Conservation (phyloP, 176 grass and related monocot genomes). For the Phyllostachys edulis region DNA sequence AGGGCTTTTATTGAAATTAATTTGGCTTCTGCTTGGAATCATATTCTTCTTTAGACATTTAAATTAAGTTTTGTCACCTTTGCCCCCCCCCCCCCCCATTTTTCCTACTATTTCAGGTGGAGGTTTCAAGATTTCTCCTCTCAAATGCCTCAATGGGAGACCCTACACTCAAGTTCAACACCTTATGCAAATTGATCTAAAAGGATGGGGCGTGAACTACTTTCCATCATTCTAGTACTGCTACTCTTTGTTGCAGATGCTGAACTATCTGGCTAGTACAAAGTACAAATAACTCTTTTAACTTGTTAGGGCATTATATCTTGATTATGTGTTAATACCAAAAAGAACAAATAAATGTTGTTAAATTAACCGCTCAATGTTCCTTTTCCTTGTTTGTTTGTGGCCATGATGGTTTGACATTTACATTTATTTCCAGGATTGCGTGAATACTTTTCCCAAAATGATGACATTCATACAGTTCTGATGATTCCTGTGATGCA, state of each 20-base stretch:
- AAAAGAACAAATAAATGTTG: background rate
- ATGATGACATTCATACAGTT: constrained; percentile 63
- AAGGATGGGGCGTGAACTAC: constrained; percentile 80
- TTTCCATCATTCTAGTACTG: constrained; percentile 85
- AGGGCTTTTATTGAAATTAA: too few species aligned
- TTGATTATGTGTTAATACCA: background rate
- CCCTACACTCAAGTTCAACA: too few species aligned
- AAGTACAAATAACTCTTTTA: constrained; percentile 49
- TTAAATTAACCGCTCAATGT: background rate
- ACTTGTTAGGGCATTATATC: constrained; percentile 19
- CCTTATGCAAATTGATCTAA: constrained; percentile 55
- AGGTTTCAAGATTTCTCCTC: too few species aligned
- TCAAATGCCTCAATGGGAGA: too few species aligned
- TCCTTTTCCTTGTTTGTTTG: constrained; percentile 12
- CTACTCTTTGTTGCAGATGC: constrained; percentile 94
- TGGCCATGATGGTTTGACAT: background rate
- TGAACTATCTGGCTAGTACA: constrained; percentile 65
- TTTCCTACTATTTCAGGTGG: too few species aligned
- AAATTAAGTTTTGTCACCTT: too few species aligned
- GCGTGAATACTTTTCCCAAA: constrained; percentile 90
- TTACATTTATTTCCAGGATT: constrained; percentile 62
- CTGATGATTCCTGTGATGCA: constrained; percentile 81
- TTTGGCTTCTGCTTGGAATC: too few species aligned
- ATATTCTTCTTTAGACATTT: too few species aligned
- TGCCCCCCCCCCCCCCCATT: too few species aligned